Base-by-base conservation (phyloP, 1,139 yeast genomes). In the Pichia cactophila region DNA sequence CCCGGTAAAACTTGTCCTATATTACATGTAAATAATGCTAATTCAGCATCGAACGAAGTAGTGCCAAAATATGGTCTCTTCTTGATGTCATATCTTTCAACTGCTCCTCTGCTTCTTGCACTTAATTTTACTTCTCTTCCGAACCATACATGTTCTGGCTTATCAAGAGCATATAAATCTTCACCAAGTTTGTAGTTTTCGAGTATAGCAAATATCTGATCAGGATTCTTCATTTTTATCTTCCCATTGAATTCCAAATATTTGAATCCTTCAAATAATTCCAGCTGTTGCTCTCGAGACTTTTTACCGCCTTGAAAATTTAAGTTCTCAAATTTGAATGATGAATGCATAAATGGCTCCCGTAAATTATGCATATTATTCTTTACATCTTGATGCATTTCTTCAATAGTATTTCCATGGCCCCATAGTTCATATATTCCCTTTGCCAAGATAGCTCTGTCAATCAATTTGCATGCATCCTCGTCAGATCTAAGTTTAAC, bases 1-100 rank as follows among this genome's bases (percentile, higher is more conserved):
- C 84, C 86, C 0, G 75, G 71, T 33, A 68, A 72, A 11, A 84
- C 87, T 55, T 86, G 90, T 0, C 88, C 96, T 49, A 92, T 75
- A 62, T 92, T 92, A 62, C 95, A 86, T 17, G 95, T 82, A 16
- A 89, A 84, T 45, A 90, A 67, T 0, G 97, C 81, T 55, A 84
- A 68, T 60, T 84, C 94, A 0, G 97, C 95, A 58, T 92, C 99
- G 67, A 92, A 92, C 11, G 97, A 86, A 0, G 99, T 92, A 14
- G 98, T 92, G 1, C 98, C 98, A 54, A 89, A 90, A 61, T 86
- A 89, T 48, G 81, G 83, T 60, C 99, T 76, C 58, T 83, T 81
- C 62, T 83, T 85, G 56, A 92, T 73, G 62, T 90, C 96, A 59
- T 85, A 87, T 50, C 72, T 77, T 58, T 90, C 97, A 52, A 88